Conservation (phyloP, 2,329 filamentous ascomycete species). For the Magnaporthiopsis rhizophila region DNA sequence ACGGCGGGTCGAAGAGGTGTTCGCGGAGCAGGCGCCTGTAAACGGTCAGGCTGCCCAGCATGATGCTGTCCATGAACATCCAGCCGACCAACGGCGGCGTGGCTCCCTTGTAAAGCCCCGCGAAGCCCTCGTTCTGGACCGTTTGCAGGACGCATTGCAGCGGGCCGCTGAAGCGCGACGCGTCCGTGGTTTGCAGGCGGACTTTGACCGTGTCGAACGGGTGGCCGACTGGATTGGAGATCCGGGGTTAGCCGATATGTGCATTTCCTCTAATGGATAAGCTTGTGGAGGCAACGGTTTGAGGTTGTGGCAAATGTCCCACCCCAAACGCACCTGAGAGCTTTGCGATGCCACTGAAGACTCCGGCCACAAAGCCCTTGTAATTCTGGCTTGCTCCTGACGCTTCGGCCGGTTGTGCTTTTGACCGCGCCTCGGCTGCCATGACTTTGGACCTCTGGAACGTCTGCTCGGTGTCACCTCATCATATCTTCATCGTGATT, state of each 20-base stretch:
- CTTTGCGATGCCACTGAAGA: constrained; percentile 91
- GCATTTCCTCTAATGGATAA: not conserved
- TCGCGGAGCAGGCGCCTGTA: constrained; percentile 81
- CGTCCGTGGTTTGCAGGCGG: constrained; percentile 77
- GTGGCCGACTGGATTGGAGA: constrained; percentile 43
- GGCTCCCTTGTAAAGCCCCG: constrained; percentile 88
- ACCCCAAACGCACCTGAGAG: constrained; percentile 51
- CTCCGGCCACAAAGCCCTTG: constrained; percentile 94
- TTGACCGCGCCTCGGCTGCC: not conserved
- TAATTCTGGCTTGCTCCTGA: constrained; percentile 51
- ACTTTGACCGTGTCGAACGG: constrained; percentile 97
- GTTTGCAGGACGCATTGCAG: constrained; percentile 81
- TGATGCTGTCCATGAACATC: constrained; percentile 94
- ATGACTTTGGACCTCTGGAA: not conserved
- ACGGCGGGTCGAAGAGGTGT: constrained; percentile 59
- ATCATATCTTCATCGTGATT: not conserved
- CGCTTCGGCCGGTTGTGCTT: constrained; percentile 13
- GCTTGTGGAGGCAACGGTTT: too few species aligned
- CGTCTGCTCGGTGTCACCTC: not conserved
- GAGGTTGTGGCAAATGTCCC: not conserved
- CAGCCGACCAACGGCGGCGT: constrained; percentile 88
- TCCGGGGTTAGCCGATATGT: not conserved
- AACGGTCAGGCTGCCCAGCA: constrained; percentile 86
- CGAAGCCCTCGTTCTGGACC: constrained; percentile 73
- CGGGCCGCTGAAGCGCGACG: constrained; percentile 73